Base-by-base conservation (phyloP, 2,329 filamentous ascomycete genomes). In the Nothophaeocryptopus gaeumannii region DNA sequence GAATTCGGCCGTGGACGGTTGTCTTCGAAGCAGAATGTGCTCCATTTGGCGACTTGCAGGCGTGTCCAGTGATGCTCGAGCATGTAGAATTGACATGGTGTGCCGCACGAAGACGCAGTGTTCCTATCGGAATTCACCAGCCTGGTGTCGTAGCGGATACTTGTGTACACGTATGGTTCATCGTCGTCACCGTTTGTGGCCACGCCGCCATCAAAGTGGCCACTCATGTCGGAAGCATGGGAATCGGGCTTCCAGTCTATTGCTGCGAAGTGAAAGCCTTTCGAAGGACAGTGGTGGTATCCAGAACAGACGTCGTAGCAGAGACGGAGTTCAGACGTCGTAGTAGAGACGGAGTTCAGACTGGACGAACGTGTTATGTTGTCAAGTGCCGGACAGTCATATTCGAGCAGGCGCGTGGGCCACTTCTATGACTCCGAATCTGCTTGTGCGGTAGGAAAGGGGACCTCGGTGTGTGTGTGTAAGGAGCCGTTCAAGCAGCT, bases 21-120 rank as follows among this genome's bases (percentile, higher is more conserved):
- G 79, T 45, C 90, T 85, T 65, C 91, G 86, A 39, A 83, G 81
- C 56, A 62, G 67, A 96, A 56, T 59, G 72, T 75, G 61, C 83
- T 83, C 72, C 63, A 66, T 47, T 65, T 61, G 67, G 63, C 45
- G 53, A 59, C 33, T 59, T 60, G 37, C 76, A 84, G 13, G 74
- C 79, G 41, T 26, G 62, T 59, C 62, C 62, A 59, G 35, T 74
- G 68, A 53, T 75, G 63, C 30, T 61, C 52, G 30, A 74, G 65
- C 67, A 31, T 63, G 60, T 47, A 69, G 68, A 52, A 60, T 50
- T 8, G 73, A 69, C 32, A 76, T 68, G 50, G 54, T 31, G 50
- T 56, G 48, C 59, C 61, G 58, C 58, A 58, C 16, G 65, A 61
- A 62, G 60, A 52, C 38, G 57, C 60, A 11, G 56, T 63, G 47